Evolutionary conservation across 495 filamentous ascomycete genomes (phyloP).

Genomic region (Extremus antarcticus): DNA sequence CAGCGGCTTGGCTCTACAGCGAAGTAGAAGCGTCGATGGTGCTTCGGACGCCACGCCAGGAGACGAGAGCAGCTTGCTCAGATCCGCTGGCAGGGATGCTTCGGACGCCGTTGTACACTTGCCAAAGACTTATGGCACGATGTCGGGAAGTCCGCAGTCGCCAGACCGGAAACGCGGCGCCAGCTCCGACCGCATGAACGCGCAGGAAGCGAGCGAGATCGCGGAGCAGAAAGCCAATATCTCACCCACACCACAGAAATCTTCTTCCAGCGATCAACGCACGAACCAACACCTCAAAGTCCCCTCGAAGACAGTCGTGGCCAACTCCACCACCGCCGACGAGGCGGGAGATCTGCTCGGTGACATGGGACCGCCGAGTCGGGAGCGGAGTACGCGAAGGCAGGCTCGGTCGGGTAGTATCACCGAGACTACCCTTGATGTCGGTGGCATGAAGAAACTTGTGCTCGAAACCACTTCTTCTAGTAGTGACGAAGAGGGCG

Average conservation of each 20-base stretch:
- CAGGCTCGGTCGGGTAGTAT: conserved; percentile 71
- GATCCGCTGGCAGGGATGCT: conserved; percentile 41
- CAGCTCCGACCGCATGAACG: conserved; percentile 2
- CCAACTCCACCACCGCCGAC: background rate
- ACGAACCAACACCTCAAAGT: background rate
- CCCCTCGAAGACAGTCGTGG: conserved; percentile 3
- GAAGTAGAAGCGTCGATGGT: conserved; percentile 17
- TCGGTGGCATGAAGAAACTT: conserved; percentile 73
- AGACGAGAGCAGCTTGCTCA: conserved; percentile 44
- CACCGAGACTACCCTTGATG: conserved; percentile 74
- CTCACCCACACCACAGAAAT: background rate
- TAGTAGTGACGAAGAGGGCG: conserved; percentile 18
- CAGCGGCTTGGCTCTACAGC: background rate
- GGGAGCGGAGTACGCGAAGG: background rate
- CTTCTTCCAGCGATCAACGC: background rate
- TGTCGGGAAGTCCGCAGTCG: background rate
- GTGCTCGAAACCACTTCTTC: conserved; percentile 63
- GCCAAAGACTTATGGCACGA: conserved; percentile 54
- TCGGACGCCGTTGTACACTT: conserved; percentile 62
- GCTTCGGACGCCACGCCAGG: conserved; percentile 29
- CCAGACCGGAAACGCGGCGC: background rate
- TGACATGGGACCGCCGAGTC: conserved; percentile 14
- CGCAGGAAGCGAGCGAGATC: conserved; percentile 5
- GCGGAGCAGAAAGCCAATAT: conserved; percentile 13
- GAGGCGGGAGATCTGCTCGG: conserved; percentile 10